Base-by-base conservation (phyloP, 177 flowering plant species). In the Vitis hybrid region DNA sequence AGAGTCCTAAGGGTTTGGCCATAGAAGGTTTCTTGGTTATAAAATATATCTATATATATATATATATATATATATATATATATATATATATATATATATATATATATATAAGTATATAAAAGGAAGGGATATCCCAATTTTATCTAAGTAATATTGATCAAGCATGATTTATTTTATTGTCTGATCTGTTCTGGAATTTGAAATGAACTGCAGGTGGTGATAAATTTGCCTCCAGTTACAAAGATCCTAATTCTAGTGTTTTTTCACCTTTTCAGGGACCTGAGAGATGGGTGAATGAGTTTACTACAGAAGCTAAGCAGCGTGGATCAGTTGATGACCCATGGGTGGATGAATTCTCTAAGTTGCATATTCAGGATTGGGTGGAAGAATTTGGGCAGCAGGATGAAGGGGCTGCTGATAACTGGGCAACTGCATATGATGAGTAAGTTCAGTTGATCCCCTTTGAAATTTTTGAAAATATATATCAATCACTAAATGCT, bases 331-430 rank as follows among this genome's bases (percentile, higher is more conserved):
- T 62, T 60, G 90, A 88, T 68, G 90, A 93, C 71, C 86, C 85
- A 74, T 95, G 99, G 99, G 92, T 90, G 29, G 70, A 86, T 82
- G 97, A 95, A 75, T 93, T 95, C 77, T 91, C 98, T 33, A 91
- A 91, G 85, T 78, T 93, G 81, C 73, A 89, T 75, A 83, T 95
- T 60, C 69, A 85, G 69, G 98, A 93, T 70, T 93, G 97, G 97
- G 93, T 65, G 4, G 97, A 93, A 22, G 98, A 95, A 75, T 95
- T 87, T 77, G 91, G 78, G 74, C 84, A 76, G 55, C 93, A 93
- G 78, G 84, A 76, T 31, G 88, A 85, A 66, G 93, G 95, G 64
- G 72, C 74, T 45, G 76, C 91, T 70, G 97, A 92, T 76, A 79
- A 77, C 67, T 95, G 99, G 98, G 91, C 94, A 19, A 74, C 72